Evolutionary conservation across 345 rosid genomes (phyloP), one percentile per base, ranked within the genome.

Genomic region (Litchi chinensis): DNA sequence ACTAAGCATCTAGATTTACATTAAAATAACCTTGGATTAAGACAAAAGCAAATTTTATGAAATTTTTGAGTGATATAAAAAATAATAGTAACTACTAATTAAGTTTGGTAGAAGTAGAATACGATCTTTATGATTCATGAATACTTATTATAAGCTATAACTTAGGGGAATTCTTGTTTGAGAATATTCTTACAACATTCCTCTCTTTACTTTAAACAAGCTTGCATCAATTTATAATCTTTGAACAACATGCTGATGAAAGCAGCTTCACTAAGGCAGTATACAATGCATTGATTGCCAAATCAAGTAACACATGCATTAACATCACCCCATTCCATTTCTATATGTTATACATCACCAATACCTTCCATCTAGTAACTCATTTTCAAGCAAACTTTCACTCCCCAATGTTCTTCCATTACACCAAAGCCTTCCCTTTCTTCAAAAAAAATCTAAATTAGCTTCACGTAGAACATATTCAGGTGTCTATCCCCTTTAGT

Each of bases 391-490:
- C 44, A 41, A 10, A 24, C 64, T 43, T 12, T 9, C n/a, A 19
- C 9, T 5, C 6, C 43, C 50, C 12, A 3, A 1, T 59, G 65
- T 1, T 13, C 66, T 18, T 73, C 52, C n/a, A 4, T 3, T 0
- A 73, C 11, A 10, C 43, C 24, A 73, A 19, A 59, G 39, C 21
- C 76, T 73, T 57, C 26, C 40, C 65, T 72, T 72, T 65, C 4
- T 37, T 37, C 22, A 2, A 56, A 72, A 72, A 1, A 32, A 32
- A 32, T 2, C 28, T 40, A 73, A 22, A 41, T 41, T 73, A 60
- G 24, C 76, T 73, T 21, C 28, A 52, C 7, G 32, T 48, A 22
- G 54, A 52, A 52, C 21, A 66, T 16, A 37, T 15, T 66, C 22
- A 54, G 11, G 24, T 22, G 68, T 56, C 63, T 26, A 32, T 9